Evolutionary conservation across 2,329 filamentous ascomycete genomes (phyloP), one percentile per base, ranked within the genome.

Genomic region (Bipolaris bicolor): DNA sequence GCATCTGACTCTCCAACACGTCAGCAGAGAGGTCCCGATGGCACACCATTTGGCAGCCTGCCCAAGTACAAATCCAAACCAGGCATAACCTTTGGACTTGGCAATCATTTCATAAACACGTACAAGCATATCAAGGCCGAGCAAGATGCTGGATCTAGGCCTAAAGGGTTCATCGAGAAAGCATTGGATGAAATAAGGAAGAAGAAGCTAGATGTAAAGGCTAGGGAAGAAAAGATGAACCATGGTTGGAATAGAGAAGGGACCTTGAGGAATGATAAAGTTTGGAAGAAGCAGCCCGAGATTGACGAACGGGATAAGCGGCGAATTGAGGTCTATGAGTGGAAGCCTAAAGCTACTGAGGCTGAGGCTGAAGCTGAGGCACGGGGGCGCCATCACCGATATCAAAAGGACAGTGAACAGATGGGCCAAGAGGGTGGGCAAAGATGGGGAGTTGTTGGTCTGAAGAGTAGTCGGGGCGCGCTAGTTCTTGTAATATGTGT

Each of bases 111-210:
- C 1, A 58, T 57, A 51, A 62, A 64, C 1, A 66, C 64, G 2
- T 65, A 66, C n/a, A 55, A 55, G 16, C 68, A 72, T 33, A 62
- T 69, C 22, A 63, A 65, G 26, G 63, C 62, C 3, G 64, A 66
- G 37, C 64, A 66, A 24, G 63, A 67, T 3, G 52, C 55, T 10
- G 61, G 66, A 15, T 40, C 55, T 31, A 55, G 67, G 3, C 37
- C 29, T 2, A 67, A 52, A 24, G 60, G 64, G 0, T 41, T 52
- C 15, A 36, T 63, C 7, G 64, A 70, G 50, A 64, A 65, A 24
- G 49, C 36, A 5, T 15, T 65, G 2, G 56, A 63, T 33, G 59
- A 24, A 7, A 51, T 44, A 31, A 53, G 52, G 50, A 47, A 55
- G 9, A 63, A 52, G 39, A 61, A 46, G 18, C 37, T 5, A 31